Conservation (phyloP, 768 basidiomycete species). For the Suillus discolor region DNA sequence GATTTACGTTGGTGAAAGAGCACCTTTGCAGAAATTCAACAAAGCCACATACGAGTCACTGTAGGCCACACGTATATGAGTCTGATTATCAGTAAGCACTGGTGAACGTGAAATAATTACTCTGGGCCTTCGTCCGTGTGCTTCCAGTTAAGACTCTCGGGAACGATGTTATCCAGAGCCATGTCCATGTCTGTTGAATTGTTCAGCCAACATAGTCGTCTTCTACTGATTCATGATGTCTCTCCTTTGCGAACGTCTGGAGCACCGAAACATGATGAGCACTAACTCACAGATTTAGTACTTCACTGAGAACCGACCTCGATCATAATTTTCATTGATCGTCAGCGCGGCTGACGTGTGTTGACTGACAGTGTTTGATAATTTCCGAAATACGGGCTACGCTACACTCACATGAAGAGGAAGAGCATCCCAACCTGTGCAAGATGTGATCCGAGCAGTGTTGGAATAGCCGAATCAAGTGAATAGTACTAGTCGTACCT, state of each 20-base stretch:
- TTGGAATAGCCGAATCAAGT: neutral
- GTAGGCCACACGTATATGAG: conserved; percentile 14
- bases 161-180: conserved; percentile 88
- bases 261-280: neutral
- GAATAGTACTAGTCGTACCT: conserved; percentile 44
- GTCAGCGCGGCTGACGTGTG: conserved; percentile 82
- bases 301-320: conserved; percentile 45
- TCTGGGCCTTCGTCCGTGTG: conserved; percentile 94
- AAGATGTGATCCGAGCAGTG: conserved; percentile 1
- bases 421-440: conserved; percentile 82
- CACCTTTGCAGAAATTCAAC: conserved; percentile 4
- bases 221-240: conserved; percentile 9
- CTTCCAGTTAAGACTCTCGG: conserved; percentile 77
- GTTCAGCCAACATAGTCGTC: conserved; percentile 33
- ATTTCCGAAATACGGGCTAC: conserved; percentile 9
- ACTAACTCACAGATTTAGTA: neutral
- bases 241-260: conserved; percentile 48
- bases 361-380: conserved; percentile 46
- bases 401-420: conserved; percentile 73
- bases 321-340: conserved; percentile 89
- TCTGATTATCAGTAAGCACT: conserved; percentile 9
- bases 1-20: conserved; percentile 9
- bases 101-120: conserved; percentile 45
- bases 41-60: conserved; percentile 71
- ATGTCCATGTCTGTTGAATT: conserved; percentile 84